Percentiles rank a stretch among this genome's conserved stretches.
Conservation (phyloP, 1,139 yeast species). For the Kazachstania sp. region DNA sequence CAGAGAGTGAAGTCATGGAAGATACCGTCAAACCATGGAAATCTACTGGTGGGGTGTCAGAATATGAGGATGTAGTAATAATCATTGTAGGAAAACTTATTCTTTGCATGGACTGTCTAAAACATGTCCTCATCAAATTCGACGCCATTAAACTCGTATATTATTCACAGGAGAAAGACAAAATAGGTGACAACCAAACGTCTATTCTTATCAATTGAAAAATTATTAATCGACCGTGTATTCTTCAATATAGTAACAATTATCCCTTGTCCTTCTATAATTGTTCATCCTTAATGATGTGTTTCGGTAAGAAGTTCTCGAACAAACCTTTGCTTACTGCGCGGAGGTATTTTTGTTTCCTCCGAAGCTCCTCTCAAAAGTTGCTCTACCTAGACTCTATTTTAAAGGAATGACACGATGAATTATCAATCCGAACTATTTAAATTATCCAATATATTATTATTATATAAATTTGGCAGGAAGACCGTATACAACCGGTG, state of each 20-base stretch:
- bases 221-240: too few species aligned
- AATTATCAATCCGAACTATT: too few species aligned
- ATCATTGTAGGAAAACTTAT: conserved; percentile 37
- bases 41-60: conserved; percentile 14
- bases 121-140: conserved; percentile 19
- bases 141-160: background rate
- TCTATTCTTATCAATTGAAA: too few species aligned
- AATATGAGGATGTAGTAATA: conserved; percentile 31
- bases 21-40: conserved; percentile 68
- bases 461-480: conserved; percentile 37
- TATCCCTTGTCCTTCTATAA: background rate
- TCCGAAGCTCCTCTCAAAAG: too few species aligned
- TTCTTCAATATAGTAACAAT: too few species aligned
- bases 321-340: too few species aligned
- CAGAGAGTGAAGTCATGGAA: conserved; percentile 69
- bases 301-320: too few species aligned
- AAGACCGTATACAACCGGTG: conserved; percentile 71
- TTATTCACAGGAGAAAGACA: too few species aligned
- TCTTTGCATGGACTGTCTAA: conserved; percentile 34
- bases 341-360: too few species aligned
- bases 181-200: too few species aligned
- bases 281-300: background rate
- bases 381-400: too few species aligned
- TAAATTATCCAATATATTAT: background rate
- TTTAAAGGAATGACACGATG: too few species aligned